phyloP scores from a whole-genome alignment of 2,329 filamentous ascomycete genomes.

The Whalleya microplaca region DNA sequence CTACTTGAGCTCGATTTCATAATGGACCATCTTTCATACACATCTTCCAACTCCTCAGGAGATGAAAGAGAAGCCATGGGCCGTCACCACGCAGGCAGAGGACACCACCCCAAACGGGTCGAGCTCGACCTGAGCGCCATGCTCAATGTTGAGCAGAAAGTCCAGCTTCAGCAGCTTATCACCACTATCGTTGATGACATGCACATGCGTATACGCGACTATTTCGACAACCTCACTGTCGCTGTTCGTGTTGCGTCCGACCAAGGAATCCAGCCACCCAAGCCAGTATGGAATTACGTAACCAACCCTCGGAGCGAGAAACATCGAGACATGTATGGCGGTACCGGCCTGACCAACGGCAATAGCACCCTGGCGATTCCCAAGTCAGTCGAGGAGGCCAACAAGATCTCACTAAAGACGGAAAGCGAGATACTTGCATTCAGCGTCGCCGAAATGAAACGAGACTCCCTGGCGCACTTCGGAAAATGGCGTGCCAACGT shows the following conservation, averaged over 20 bases:
- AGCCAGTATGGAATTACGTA: constrained; percentile 36
- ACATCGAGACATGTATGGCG: constrained; percentile 32
- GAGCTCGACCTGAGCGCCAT: constrained; percentile 56
- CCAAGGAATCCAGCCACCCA: constrained; percentile 33
- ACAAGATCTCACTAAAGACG: constrained; percentile 41
- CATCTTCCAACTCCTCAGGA: constrained; percentile 24
- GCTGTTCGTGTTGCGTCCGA: constrained; percentile 36
- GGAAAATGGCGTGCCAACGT: constrained; percentile 79
- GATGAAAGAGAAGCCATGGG: constrained; percentile 29
- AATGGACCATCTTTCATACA: constrained; percentile 16
- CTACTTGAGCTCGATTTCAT: neutral
- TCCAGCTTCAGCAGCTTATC: constrained; percentile 56
- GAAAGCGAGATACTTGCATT: constrained; percentile 35
- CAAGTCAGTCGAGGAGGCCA: constrained; percentile 36
- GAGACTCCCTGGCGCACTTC: constrained; percentile 71
- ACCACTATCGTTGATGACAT: constrained; percentile 58
- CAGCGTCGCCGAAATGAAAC: constrained; percentile 66
- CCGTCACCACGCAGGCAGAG: constrained; percentile 6
- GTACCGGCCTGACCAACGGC: constrained; percentile 26
- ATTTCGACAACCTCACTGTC: constrained; percentile 52
- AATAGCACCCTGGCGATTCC: constrained; percentile 29
- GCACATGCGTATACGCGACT: constrained; percentile 53
- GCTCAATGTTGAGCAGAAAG: constrained; percentile 52
- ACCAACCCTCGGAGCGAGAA: constrained; percentile 41
- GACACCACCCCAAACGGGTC: constrained; percentile 41